Evolutionary conservation across 129 eudicot species (phyloP).

Genomic region (Centella asiatica): DNA sequence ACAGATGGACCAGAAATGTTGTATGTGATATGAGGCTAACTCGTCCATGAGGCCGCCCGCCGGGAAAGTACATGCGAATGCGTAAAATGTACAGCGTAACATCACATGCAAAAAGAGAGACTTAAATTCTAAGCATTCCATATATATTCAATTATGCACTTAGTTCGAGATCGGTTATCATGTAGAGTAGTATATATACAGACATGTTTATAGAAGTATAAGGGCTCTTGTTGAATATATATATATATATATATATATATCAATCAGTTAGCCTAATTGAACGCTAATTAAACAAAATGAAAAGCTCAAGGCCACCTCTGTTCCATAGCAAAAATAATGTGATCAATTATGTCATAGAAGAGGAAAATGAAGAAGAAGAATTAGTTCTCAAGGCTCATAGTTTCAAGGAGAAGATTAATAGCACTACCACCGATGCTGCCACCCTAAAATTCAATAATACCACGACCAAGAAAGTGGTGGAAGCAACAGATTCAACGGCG

Average conservation of each 20-base stretch:
- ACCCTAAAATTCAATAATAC: not conserved
- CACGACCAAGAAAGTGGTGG: not conserved
- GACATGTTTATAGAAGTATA: too few relatives aligned
- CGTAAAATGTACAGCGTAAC: not conserved
- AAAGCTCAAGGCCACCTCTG: not conserved
- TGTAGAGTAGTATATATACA: too few relatives aligned
- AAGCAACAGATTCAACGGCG: slow-evolving; percentile 7
- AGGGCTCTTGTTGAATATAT: not conserved
- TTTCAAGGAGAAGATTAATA: not conserved
- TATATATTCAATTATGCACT: not conserved
- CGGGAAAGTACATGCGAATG: too few relatives aligned
- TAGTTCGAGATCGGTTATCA: too few relatives aligned
- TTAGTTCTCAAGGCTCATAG: not conserved
- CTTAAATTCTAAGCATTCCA: not conserved
- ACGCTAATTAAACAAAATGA: not conserved
- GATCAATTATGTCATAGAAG: not conserved
- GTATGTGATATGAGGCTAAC: too few relatives aligned
- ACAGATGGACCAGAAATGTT: not conserved
- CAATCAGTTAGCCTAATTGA: not conserved
- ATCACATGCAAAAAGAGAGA: not conserved
- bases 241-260: not conserved
- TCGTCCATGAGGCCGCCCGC: too few relatives aligned
- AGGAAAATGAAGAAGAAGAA: not conserved
- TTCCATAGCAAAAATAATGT: not conserved
- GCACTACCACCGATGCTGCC: not conserved